These are phyloP conservation scores for Yamadazyma endophytica DNA, from an alignment of 805 yeast species.

Conservation along the genomic window DNA sequence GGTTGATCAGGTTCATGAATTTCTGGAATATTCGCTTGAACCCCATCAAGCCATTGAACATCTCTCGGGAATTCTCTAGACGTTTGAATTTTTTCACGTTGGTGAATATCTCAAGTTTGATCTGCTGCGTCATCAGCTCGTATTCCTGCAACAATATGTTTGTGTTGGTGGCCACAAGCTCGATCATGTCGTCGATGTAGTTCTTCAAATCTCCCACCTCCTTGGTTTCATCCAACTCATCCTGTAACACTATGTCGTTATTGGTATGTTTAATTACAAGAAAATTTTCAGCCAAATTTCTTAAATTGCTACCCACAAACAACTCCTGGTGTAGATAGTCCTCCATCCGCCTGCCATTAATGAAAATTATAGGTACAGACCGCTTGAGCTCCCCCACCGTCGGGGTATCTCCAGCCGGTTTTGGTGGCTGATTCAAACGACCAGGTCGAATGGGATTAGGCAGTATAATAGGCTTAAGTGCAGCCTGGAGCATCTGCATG, in stretches of 20 bases:
- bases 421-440: too few relatives aligned
- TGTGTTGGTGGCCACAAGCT: conserved; percentile 4
- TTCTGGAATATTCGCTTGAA: conserved; percentile 6
- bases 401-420: background rate
- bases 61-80: conserved; percentile 9
- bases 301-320: conserved; percentile 8
- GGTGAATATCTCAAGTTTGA: conserved; percentile 10
- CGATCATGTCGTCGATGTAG: conserved; percentile 5
- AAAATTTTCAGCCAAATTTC: conserved; percentile 3
- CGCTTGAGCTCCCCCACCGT: conserved; percentile 9
- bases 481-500: too few relatives aligned
- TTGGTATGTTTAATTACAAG: background rate
- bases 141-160: background rate
- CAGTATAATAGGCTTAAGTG: too few relatives aligned
- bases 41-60: conserved; percentile 9
- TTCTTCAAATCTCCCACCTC: background rate
- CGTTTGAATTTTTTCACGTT: conserved; percentile 8
- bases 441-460: too few relatives aligned
- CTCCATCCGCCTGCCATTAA: conserved; percentile 3
- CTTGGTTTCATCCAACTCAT: background rate
- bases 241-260: background rate
- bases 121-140: conserved; percentile 4
- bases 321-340: conserved; percentile 9
- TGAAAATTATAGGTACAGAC: conserved; percentile 8
- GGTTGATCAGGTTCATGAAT: conserved; percentile 3